Evolutionary conservation across 805 yeast genomes (phyloP).

Genomic region (Wickerhamiella allomyrinae): DNA sequence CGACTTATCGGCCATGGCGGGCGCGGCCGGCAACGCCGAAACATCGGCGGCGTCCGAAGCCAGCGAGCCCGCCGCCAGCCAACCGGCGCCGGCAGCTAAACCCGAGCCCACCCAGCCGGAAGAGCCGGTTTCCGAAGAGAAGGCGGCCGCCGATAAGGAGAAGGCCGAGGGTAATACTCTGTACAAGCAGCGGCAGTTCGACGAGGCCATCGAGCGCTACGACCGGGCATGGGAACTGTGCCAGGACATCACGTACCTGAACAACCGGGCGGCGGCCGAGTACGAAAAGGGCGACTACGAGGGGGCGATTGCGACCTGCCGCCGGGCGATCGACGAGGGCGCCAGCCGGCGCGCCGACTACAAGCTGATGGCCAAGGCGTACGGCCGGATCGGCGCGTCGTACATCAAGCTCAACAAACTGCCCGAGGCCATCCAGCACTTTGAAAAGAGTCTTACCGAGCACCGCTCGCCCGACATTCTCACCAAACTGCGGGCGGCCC

Average conservation of each 20-base stretch:
- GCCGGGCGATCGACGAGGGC: conserved; percentile 75
- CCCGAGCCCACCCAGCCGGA: conserved; percentile 19
- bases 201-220: conserved; percentile 80
- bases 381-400: conserved; percentile 77
- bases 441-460: conserved; percentile 88
- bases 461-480: conserved; percentile 92
- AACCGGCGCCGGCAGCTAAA: conserved; percentile 15
- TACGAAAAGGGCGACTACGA: conserved; percentile 90
- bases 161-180: conserved; percentile 77
- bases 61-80: conserved; percentile 15
- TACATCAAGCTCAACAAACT: conserved; percentile 65
- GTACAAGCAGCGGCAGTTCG: conserved; percentile 79
- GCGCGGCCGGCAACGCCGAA: conserved; percentile 8
- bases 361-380: conserved; percentile 80
- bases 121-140: conserved; percentile 23
- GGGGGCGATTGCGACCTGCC: conserved; percentile 66
- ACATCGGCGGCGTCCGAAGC: conserved; percentile 13
- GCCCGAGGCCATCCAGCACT: conserved; percentile 56
- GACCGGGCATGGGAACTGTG: conserved; percentile 69
- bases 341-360: conserved; percentile 84
- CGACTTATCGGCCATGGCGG: conserved; percentile 28
- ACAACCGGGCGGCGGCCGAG: conserved; percentile 97
- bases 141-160: conserved; percentile 31
- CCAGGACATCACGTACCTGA: conserved; percentile 82
- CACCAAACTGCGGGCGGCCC: conserved; percentile 73